Base-by-base conservation (phyloP, 2,329 filamentous ascomycete genomes). In the Botrytis byssoidea region DNA sequence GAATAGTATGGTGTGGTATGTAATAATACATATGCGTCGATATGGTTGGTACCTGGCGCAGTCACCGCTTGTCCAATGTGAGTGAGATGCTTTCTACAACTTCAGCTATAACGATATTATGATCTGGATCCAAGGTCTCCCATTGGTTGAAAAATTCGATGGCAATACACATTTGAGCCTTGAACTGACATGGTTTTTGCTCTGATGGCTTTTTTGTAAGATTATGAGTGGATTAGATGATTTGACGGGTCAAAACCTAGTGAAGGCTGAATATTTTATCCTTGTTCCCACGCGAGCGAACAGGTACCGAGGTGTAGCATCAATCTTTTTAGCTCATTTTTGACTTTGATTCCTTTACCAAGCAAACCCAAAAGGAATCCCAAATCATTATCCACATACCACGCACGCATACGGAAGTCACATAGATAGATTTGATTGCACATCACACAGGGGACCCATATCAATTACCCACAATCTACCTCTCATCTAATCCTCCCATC, bases 61-160 rank as follows among this genome's bases (percentile, higher is more conserved):
- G 70, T 59, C 61, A 72, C 61, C 70, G 70, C 70, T 67, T 72
- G 70, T 71, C 70, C 46, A 48, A 72, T 67, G 70, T 40, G 22
- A 70, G 55, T 70, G 40, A 72, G 63, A 72, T 72, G 29, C 40
- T 40, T 60, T 46, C 61, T 46, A 42, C 25, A 46, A n/a, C 71
- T 68, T 72, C 71, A 72, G 71, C 71, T 72, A 60, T 65, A 63
- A n/a, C 44, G 69, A 71, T 64, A 32, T 40, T 48, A 10, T 64
- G 35, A 22, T 22, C 16, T 51, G 8, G 32, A 46, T 48, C 16
- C 42, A 25, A 55, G 3, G 12, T 5, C 25, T n/a, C 57, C 32
- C 40, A 71, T 71, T 71, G 69, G 69, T 25, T 18, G 16, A 20
- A 16, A 22, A 25, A 25, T 32, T 20, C 7, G 25, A 71, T 46